A percentile compares a stretch with the other conserved stretches of the same genome.
phyloP scores from a whole-genome alignment of 495 filamentous ascomycete species.

The Penicillium desertorum region DNA sequence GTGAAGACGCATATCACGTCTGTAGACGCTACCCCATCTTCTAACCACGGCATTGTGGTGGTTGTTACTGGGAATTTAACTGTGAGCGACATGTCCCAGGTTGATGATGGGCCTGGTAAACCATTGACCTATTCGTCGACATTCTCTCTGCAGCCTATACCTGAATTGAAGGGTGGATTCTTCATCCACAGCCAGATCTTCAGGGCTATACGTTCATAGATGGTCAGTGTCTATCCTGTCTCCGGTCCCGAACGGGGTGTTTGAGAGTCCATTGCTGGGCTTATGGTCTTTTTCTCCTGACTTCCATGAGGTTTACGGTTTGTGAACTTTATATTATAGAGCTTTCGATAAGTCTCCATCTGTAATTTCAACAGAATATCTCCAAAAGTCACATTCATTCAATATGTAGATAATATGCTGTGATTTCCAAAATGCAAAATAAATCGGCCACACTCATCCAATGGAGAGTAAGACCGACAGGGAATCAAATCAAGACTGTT shows the following conservation, averaged over 20 bases:
- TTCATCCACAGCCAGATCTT: not conserved
- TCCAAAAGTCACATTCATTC: not conserved
- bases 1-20: no score
- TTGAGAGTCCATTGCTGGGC: no score
- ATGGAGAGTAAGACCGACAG: conserved; percentile 10
- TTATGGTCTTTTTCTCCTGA: no score
- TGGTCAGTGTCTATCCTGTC: no score
- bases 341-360: not conserved
- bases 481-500: conserved; percentile 25
- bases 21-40: no score
- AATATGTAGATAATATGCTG: not conserved
- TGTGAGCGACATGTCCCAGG: no score
- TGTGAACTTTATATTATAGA: not conserved
- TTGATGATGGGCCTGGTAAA: no score
- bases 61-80: no score
- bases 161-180: not conserved
- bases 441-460: conserved; percentile 5
- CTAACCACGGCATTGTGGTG: no score
- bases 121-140: not conserved
- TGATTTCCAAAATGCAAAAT: conserved; percentile 19
- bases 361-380: not conserved
- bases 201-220: not conserved
- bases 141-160: not conserved
- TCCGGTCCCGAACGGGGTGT: no score
- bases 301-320: not conserved